Evolutionary conservation across 2,329 filamentous ascomycete species (phyloP).

Genomic region (Xylariaceae sp.): DNA sequence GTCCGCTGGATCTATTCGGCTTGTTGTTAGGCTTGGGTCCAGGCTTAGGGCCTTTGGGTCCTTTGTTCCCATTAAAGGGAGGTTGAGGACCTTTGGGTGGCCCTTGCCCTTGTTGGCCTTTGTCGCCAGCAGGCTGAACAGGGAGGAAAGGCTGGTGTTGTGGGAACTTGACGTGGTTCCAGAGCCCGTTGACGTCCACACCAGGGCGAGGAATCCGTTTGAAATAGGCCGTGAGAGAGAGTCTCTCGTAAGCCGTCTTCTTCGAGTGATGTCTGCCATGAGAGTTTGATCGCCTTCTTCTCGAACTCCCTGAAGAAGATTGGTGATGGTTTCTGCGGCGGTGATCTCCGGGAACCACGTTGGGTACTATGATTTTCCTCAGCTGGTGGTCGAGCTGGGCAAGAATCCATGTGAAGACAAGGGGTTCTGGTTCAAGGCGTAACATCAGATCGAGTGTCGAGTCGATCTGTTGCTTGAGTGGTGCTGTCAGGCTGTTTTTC

Average conservation of each 20-base stretch:
- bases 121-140: too few relatives aligned
- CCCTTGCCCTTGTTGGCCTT: too few relatives aligned
- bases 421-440: constrained; percentile 31
- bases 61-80: too few relatives aligned
- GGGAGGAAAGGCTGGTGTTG: too few relatives aligned
- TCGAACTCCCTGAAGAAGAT: background rate
- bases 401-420: constrained; percentile 38
- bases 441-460: constrained; percentile 34
- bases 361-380: constrained; percentile 25
- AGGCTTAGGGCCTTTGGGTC: too few relatives aligned
- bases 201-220: constrained; percentile 36
- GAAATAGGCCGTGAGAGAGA: constrained; percentile 45
- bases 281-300: constrained; percentile 4
- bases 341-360: background rate
- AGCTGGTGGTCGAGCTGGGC: constrained; percentile 43
- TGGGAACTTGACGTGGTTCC: too few relatives aligned
- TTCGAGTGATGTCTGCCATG: constrained; percentile 20
- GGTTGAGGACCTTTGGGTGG: too few relatives aligned
- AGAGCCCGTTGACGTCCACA: constrained; percentile 27
- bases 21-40: too few relatives aligned
- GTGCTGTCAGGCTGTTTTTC: constrained; percentile 32
- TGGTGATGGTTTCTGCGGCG: constrained; percentile 7
- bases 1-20: too few relatives aligned
- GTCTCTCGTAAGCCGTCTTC: constrained; percentile 34
- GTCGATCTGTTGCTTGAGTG: constrained; percentile 42